These are phyloP conservation scores for Vickermania ingenoplastis DNA, from an alignment of 208 protist genomes.

Conservation along the genomic window DNA sequence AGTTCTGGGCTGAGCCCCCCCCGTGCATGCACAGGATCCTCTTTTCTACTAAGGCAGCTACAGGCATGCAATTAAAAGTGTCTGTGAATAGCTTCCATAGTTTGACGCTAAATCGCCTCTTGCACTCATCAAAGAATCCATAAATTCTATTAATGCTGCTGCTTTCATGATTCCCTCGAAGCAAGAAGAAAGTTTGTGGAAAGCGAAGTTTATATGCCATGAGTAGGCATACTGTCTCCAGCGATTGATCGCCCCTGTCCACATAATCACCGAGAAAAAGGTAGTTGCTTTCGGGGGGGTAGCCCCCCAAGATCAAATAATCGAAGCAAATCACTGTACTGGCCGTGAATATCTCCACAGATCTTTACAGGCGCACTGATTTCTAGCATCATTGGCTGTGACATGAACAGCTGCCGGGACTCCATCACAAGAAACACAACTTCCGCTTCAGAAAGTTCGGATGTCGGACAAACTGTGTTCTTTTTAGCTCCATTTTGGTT, in stretches of 20 bases:
- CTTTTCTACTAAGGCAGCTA: conserved; percentile 34
- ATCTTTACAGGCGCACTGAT: conserved; percentile 75
- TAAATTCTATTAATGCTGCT: conserved; percentile 97
- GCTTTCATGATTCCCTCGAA: conserved; percentile 98
- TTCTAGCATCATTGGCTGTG: conserved; percentile 80
- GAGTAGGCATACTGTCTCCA: conserved; percentile 88
- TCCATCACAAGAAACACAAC: conserved; percentile 66
- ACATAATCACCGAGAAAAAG: conserved; percentile 98
- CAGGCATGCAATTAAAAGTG: conserved; percentile 66
- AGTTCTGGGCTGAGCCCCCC: conserved; percentile 83
- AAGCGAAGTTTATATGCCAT: conserved; percentile 95
- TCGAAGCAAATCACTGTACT: conserved; percentile 98
- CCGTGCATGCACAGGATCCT: conserved; percentile 52
- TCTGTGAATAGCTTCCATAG: conserved; percentile 70
- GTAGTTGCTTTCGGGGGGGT: conserved; percentile 96
- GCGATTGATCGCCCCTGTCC: conserved; percentile 92
- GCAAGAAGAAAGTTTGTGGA: conserved; percentile 96
- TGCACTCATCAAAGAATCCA: conserved; percentile 99
- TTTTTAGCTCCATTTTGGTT: too few species aligned
- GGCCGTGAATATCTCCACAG: conserved; percentile 96
- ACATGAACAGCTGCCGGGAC: conserved; percentile 79
- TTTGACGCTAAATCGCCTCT: conserved; percentile 86
- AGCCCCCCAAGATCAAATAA: conserved; percentile 96
- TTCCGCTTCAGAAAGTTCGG: conserved; percentile 55
- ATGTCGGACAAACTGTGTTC: neutral